Evolutionary conservation across 768 basidiomycete species (phyloP).

Genomic region (Rhodocollybia butyracea): DNA sequence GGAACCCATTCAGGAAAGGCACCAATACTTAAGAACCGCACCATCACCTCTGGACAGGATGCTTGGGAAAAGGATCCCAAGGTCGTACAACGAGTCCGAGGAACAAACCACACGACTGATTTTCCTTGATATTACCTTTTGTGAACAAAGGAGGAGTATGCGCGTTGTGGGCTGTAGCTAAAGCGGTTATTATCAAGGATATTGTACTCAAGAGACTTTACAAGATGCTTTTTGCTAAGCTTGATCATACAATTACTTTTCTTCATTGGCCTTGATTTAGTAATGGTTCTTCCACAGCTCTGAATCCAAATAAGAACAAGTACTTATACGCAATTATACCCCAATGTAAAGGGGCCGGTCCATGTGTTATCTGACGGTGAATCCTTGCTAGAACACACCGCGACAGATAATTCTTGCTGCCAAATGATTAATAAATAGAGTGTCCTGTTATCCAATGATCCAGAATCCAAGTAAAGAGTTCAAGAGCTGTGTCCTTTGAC

Average conservation of each 20-base stretch:
- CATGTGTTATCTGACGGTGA: slow-evolving; percentile 2
- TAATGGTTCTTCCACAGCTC: not conserved
- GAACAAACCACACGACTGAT: not conserved
- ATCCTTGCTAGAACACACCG: slow-evolving; percentile 5
- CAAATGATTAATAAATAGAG: not conserved
- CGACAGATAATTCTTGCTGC: not conserved
- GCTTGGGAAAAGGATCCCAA: not conserved
- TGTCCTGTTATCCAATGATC: no score
- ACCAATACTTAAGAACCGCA: not conserved
- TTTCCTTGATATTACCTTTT: not conserved
- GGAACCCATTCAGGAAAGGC: slow-evolving; percentile 5
- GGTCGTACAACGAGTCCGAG: not conserved
- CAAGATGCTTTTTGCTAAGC: not conserved
- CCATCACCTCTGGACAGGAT: no score
- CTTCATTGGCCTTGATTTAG: not conserved
- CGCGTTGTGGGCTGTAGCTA: not conserved
- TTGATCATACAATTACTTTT: not conserved
- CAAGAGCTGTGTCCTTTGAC: slow-evolving; percentile 1
- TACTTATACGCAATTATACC: no score
- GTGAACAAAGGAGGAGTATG: not conserved
- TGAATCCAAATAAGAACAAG: not conserved
- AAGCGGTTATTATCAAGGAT: no score
- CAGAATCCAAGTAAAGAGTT: no score
- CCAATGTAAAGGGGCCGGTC: not conserved
- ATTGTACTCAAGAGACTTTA: not conserved